Percentiles rank a stretch among this genome's conserved stretches.
phyloP scores from a whole-genome alignment of 2,329 filamentous ascomycete species.

The Lachnellula arida region DNA sequence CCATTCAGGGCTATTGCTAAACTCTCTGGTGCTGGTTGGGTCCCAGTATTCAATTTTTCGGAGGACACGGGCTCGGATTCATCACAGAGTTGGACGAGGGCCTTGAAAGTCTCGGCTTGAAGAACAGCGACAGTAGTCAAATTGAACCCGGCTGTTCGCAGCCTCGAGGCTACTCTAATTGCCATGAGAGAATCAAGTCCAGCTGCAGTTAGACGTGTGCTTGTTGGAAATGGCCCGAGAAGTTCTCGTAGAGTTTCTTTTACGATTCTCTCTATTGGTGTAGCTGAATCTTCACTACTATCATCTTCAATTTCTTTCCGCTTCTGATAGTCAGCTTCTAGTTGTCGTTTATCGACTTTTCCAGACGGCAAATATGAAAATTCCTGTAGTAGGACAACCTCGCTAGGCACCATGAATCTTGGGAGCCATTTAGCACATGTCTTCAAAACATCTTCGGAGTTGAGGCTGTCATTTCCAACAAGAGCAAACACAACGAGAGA shows the following conservation, averaged over 20 bases:
- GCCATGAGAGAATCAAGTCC: conserved; percentile 64
- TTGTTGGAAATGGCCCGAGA: conserved; percentile 22
- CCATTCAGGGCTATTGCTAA: conserved; percentile 12
- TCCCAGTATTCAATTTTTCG: neutral
- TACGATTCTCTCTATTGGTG: conserved; percentile 15
- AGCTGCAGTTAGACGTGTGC: conserved; percentile 43
- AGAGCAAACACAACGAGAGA: conserved; percentile 65
- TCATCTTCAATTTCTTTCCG: conserved; percentile 11
- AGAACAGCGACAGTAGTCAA: conserved; percentile 60
- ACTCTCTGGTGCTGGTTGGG: neutral
- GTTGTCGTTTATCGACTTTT: conserved; percentile 67
- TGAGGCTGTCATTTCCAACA: conserved; percentile 34
- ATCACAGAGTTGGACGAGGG: conserved; percentile 33
- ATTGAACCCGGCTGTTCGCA: conserved; percentile 53
- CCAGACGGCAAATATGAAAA: conserved; percentile 78
- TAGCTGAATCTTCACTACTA: conserved; percentile 25
- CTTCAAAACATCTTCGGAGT: conserved; percentile 44
- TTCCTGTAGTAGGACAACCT: conserved; percentile 57
- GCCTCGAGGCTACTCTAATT: conserved; percentile 57
- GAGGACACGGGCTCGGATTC: conserved; percentile 9
- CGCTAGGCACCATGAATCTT: conserved; percentile 74
- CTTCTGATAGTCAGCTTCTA: conserved; percentile 53
- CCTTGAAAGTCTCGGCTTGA: conserved; percentile 44
- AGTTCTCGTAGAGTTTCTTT: conserved; percentile 18
- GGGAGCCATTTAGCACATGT: conserved; percentile 73